Evolutionary conservation across 1,284 basidiomycete species (phyloP).

Genomic region (Phlebopus sp.): DNA sequence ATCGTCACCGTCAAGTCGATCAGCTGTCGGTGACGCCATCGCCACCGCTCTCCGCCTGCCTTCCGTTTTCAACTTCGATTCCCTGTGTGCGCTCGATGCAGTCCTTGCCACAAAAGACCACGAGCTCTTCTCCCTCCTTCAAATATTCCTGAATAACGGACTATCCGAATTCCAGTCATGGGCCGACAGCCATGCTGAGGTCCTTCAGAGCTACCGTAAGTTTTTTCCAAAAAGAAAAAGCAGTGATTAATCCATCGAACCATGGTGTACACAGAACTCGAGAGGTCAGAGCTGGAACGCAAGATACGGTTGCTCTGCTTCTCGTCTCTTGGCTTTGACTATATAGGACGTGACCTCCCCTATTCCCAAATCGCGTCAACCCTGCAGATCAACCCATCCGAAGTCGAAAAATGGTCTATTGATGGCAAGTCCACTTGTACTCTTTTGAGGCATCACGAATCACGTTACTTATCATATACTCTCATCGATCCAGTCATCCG

Average conservation of each 20-base stretch:
- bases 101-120: constrained; percentile 68
- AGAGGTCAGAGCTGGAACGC: constrained; percentile 58
- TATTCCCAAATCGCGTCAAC: constrained; percentile 74
- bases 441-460: background rate
- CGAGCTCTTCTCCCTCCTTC: constrained; percentile 66
- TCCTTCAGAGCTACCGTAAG: constrained; percentile 62
- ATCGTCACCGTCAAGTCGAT: constrained; percentile 46
- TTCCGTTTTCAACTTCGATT: constrained; percentile 75
- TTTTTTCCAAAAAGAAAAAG: constrained; percentile 9
- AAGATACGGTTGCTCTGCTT: constrained; percentile 85
- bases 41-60: constrained; percentile 69
- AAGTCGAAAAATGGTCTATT: constrained; percentile 91
- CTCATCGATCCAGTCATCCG: constrained; percentile 80
- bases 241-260: constrained; percentile 1
- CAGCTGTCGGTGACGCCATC: constrained; percentile 61
- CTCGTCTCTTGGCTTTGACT: constrained; percentile 73
- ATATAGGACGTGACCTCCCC: constrained; percentile 72
- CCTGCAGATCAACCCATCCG: constrained; percentile 61
- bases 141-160: constrained; percentile 70
- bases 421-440: constrained; percentile 55
- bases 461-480: background rate
- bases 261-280: constrained; percentile 41
- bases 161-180: constrained; percentile 65
- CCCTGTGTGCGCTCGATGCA: constrained; percentile 75
- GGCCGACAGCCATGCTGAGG: constrained; percentile 51